Percentiles rank a stretch among this genome's conserved stretches.
phyloP scores from a whole-genome alignment of 2,329 filamentous ascomycete species.

The Ophiostoma ulmi region DNA sequence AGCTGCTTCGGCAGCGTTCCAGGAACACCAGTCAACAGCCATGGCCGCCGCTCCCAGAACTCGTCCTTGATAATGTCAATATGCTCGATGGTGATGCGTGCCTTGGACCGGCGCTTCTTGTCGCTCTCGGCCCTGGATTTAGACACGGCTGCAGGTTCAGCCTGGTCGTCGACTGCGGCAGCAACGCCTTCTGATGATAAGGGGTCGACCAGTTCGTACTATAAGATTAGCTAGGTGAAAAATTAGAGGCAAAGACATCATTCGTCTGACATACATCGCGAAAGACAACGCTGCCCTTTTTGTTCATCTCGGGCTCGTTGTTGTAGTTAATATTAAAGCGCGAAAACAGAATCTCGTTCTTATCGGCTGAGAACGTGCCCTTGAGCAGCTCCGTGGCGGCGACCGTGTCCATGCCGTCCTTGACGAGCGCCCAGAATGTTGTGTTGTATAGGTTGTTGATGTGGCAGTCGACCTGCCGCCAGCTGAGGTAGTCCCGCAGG shows the following conservation, averaged over 20 bases:
- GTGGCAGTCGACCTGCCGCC: constrained; percentile 95
- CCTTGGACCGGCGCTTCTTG: constrained; percentile 74
- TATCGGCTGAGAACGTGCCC: constrained; percentile 78
- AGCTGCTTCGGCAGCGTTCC: constrained; percentile 61
- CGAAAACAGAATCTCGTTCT: constrained; percentile 92
- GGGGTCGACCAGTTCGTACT: constrained; percentile 68
- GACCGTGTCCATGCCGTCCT: constrained; percentile 56
- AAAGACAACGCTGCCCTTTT: constrained; percentile 87
- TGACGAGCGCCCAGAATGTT: constrained; percentile 85
- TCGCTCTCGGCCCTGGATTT: constrained; percentile 81
- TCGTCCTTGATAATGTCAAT: constrained; percentile 92
- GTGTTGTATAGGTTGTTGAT: constrained; percentile 99
- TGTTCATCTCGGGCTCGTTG: constrained; percentile 86
- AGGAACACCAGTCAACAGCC: constrained; percentile 71
- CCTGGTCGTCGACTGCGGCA: constrained; percentile 45
- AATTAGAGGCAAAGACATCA: background rate
- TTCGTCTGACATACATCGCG: constrained; percentile 57
- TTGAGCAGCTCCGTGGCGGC: constrained; percentile 78
- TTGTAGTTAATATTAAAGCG: constrained; percentile 95
- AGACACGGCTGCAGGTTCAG: constrained; percentile 56
- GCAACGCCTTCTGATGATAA: constrained; percentile 43
- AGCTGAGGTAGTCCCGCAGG: constrained; percentile 89
- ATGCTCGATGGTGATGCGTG: constrained; percentile 74
- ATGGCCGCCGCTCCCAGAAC: constrained; percentile 85
- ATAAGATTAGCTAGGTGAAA: background rate